Percentiles rank a stretch among this genome's conserved stretches.
Conservation (phyloP, 2,329 filamentous ascomycete species). For the Sclerotinia spermophila region DNA sequence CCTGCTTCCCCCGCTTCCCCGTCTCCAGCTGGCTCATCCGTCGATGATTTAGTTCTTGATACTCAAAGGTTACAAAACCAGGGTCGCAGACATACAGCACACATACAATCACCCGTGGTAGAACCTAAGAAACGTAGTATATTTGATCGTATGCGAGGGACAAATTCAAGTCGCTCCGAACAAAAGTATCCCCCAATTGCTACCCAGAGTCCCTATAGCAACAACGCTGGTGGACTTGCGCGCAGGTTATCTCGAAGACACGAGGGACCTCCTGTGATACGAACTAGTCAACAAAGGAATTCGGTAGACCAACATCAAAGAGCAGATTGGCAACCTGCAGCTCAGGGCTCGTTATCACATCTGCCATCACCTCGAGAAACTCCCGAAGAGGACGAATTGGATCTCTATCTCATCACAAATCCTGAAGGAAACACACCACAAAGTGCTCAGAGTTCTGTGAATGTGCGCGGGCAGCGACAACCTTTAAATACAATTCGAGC, state of each 20-base stretch:
- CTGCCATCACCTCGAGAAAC: constrained; percentile 35
- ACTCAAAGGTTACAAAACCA: constrained; percentile 28
- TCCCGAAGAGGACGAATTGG: constrained; percentile 31
- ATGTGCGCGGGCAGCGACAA: constrained; percentile 1
- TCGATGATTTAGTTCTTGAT: constrained; percentile 32
- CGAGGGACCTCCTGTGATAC: constrained; percentile 45
- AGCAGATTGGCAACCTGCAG: constrained; percentile 36
- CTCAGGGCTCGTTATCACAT: constrained; percentile 31
- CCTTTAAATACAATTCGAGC: constrained; percentile 33
- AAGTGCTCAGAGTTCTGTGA: constrained; percentile 13
- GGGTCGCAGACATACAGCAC: constrained; percentile 20
- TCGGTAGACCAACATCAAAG: constrained; percentile 42
- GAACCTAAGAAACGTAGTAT: constrained; percentile 35
- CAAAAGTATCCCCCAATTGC: constrained; percentile 24
- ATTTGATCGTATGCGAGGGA: constrained; percentile 35
- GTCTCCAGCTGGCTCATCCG: constrained; percentile 26
- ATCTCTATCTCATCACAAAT: constrained; percentile 34
- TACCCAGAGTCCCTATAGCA: constrained; percentile 38
- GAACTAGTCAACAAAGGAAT: constrained; percentile 41
- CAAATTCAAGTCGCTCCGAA: constrained; percentile 29
- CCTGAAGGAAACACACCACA: constrained; percentile 26
- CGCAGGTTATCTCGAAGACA: constrained; percentile 55
- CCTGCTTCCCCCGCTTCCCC: constrained; percentile 20
- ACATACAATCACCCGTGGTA: constrained; percentile 23
- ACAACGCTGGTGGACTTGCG: constrained; percentile 47